Evolutionary conservation across 2,329 filamentous ascomycete species (phyloP), one percentile per base, ranked within the genome.

Genomic region (Colletotrichum cereale): DNA sequence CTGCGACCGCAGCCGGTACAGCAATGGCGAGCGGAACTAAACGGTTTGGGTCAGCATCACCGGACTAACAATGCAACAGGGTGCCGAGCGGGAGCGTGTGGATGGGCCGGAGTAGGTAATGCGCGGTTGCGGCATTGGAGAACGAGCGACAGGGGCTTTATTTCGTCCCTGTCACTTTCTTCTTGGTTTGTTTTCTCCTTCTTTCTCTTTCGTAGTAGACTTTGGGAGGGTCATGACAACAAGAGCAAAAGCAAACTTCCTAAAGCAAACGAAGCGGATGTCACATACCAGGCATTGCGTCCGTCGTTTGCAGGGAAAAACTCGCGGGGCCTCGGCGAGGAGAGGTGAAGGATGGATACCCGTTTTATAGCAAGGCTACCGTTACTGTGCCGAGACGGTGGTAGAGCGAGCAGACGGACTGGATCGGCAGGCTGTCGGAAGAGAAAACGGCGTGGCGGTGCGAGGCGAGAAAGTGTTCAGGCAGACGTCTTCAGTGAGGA

Each of bases 1-100:
- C 86, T 5, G 92, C 92, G 38, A 87, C 86, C 55, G 89, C 87
- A 21, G 91, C 91, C 24, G 92, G 90, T 36, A 87, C 83, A 8
- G 89, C 84, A 60, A 90, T 73, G 29, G 84, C 80, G 29, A 90
- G 80, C 55, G 89, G 87, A 52, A 89, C 86, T 89, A 69, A 61
- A 42, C 47, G 34, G 44, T 42, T 26, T 60, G 36, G 44, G 65
- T 72, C 53, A 72, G 69, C 69, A 47, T 16, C 29, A 64, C 53
- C 29, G 29, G 42, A 57, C 50, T 50, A 67, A 26, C 11, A 34
- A 42, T 55, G 48, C 5, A 12, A 52, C 14, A 31, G 44, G 14
- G 11, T 11, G 34, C 48, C 26, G n/a, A 34, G n/a, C 34, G 44
- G 34, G n/a, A 34, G 34, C 34, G 21, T 18, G 14, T n/a, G 18